Evolutionary conservation across 1,284 basidiomycete genomes (phyloP), one percentile per base, ranked within the genome.

Genomic region (Vanrija humicola): DNA sequence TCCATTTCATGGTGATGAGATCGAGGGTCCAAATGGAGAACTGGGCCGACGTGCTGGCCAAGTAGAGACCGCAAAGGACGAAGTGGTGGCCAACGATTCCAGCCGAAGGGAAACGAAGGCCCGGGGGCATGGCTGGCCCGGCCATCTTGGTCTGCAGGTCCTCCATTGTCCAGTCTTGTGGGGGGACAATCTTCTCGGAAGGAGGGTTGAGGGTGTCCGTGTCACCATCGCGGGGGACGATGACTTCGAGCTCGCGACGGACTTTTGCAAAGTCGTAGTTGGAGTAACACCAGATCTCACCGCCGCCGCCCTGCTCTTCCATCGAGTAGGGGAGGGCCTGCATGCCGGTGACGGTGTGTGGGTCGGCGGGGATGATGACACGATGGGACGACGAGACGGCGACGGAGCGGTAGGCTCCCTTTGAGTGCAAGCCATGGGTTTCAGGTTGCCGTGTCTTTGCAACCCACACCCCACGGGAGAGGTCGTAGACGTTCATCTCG

Each of bases 1-100:
- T 83, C 91, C 91, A 93, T 14, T 82, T 81, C 85, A 90, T 87
- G 45, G 82, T 84, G 45, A 82, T 75, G 38, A 94, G 80, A 70
- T 93, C 87, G 46, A 95, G 83, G 1, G 88, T 86, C 89, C 90
- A 93, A 54, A 94, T 87, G 7, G 90, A 91, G 74, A 92, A 93
- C 12, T 77, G 73, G 3, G 72, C 74, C 0, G 78, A 90, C 29
- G 86, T 88, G 65, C 91, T 89, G 2, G 90, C 89, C 53, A 94
- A 85, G 69, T 93, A 94, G 21, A 89, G 89, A 29, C 91, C 90
- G 14, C 88, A 89, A 49, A 94, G 86, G 69, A 94, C 87, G 66
- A 96, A 83, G 73, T 93, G 86, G 40, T 84, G 85, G 26, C 92
- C 92, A 19, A 95, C 80, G 60, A 95, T 86, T 38, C 89, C 89